Base-by-base conservation (phyloP, 345 rosid species). In the Toxicodendron radicans region DNA sequence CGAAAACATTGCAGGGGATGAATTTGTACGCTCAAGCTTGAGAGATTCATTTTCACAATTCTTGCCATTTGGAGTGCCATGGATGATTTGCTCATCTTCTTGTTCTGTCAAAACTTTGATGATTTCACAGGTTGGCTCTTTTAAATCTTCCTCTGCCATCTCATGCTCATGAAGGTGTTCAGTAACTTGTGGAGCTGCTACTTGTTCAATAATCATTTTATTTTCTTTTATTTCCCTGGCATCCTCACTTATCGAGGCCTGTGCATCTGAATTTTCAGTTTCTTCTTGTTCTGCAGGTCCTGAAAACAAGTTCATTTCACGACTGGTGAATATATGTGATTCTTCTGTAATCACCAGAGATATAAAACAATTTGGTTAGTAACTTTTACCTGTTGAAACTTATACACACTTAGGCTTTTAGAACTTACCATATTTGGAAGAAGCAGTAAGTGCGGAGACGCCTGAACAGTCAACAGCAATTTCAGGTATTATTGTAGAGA, bases 361-460 rank as follows among this genome's bases (percentile, higher is more conserved):
- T 57, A 32, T 0, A 48, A 58, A 45, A 58, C 11, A 12, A 43
- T 64, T 64, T 61, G 52, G 43, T 49, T 60, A 43, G 38, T 35
- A 65, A 46, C 9, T 46, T 45, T 65, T 49, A 46, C 56, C 7
- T 8, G 58, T 66, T 24, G 10, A 24, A 51, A 43, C 52, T 56
- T 12, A 13, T 43, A 13, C 20, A 57, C 0, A 35, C 32, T 52
- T 58, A 23, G 38, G 53, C 20, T 27, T 30, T 16, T 10, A 75
- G 52, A 45, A 72, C 72, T 65, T 56, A 81, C 79, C 77, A 51
- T 65, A 18, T 48, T 43, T 5, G 21, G 68, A 24, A 57, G 33
- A 58, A 71, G 38, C 65, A 53, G n/a, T 7, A 18, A 54, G 23
- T 61, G 60, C 33, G 56, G 73, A 69, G 64, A 49, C 11, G 7